Percentiles rank a stretch among this genome's conserved stretches.
phyloP scores from a whole-genome alignment of 1,284 basidiomycete species.

The Trametes versicolor region DNA sequence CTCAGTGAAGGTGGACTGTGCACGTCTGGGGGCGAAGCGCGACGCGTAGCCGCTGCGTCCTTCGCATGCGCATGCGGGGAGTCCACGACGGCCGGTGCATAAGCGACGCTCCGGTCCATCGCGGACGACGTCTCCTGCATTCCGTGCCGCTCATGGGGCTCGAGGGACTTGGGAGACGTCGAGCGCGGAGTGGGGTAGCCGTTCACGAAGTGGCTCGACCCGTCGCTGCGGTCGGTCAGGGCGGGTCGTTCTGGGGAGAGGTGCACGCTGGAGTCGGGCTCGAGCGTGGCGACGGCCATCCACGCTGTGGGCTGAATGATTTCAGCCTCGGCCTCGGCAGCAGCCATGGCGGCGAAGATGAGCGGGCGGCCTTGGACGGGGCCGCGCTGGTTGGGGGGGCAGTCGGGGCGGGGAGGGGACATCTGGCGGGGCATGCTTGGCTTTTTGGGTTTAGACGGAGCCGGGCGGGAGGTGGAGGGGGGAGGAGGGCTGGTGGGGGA shows the following conservation, averaged over 20 bases:
- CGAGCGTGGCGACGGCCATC: conserved; percentile 33
- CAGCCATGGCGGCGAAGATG: conserved; percentile 44
- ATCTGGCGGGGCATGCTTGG: conserved; percentile 6
- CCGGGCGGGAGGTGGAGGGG: background rate
- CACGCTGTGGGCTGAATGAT: conserved; percentile 31
- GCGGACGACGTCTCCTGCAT: conserved; percentile 3
- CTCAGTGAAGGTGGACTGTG: conserved; percentile 18
- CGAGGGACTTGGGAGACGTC: conserved; percentile 28
- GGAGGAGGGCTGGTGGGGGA: conserved; percentile 24
- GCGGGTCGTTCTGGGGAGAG: background rate
- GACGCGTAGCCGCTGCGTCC: conserved; percentile 7
- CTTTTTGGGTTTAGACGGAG: conserved; percentile 14
- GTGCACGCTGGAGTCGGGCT: conserved; percentile 14
- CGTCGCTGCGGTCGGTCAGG: conserved; percentile 26
- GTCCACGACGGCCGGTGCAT: conserved; percentile 7
- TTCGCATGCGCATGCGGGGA: background rate
- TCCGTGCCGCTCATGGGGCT: conserved; percentile 2
- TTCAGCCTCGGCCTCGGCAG: conserved; percentile 37
- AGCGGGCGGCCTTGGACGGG: conserved; percentile 43
- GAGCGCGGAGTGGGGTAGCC: conserved; percentile 35
- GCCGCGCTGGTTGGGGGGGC: conserved; percentile 20
- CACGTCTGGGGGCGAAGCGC: conserved; percentile 18
- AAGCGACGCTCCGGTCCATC: conserved; percentile 6
- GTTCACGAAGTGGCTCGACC: conserved; percentile 33
- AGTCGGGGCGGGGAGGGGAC: conserved; percentile 14